Percentiles rank a stretch among this genome's conserved stretches.
Conservation (phyloP, 768 basidiomycete species). For the Lepiota brunneoincarnata region DNA sequence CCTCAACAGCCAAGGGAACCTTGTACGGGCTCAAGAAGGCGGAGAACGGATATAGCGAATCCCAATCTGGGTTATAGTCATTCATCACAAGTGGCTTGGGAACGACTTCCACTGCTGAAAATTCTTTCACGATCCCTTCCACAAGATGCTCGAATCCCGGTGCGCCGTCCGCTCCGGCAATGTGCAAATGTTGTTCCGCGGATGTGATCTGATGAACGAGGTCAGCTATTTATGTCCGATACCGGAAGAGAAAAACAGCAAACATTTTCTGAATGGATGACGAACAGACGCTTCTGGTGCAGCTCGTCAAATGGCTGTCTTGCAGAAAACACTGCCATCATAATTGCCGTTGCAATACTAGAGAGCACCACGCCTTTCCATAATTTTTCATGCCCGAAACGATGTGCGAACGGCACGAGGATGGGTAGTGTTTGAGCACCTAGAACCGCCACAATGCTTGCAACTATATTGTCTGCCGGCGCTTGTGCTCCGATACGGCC, state of each 20-base stretch:
- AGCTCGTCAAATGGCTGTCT: constrained; percentile 70
- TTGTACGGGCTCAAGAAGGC: constrained; percentile 83
- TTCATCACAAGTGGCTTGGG: constrained; percentile 58
- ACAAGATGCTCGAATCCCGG: constrained; percentile 71
- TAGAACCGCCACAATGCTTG: constrained; percentile 62
- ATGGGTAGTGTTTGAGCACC: constrained; percentile 60
- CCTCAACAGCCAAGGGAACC: constrained; percentile 56
- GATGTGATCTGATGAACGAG: constrained; percentile 56
- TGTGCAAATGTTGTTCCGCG: constrained; percentile 68
- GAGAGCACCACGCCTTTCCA: constrained; percentile 41
- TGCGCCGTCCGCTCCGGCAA: constrained; percentile 81
- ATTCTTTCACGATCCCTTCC: constrained; percentile 52
- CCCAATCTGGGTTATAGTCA: constrained; percentile 86
- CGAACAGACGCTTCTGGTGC: constrained; percentile 87
- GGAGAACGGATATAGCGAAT: constrained; percentile 79
- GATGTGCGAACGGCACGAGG: constrained; percentile 68
- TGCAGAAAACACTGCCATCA: constrained; percentile 60
- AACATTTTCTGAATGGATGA: constrained; percentile 86
- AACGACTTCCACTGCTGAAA: constrained; percentile 43
- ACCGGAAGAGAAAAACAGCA: constrained; percentile 20
- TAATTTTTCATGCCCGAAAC: constrained; percentile 48
- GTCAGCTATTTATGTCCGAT: neutral
- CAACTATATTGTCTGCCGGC: constrained; percentile 88
- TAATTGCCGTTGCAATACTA: constrained; percentile 40
- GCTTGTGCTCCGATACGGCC: constrained; percentile 81